Evolutionary conservation across 257 asterid genomes (phyloP), one percentile per base, ranked within the genome.

Genomic region (Phtheirospermum japonicum): DNA sequence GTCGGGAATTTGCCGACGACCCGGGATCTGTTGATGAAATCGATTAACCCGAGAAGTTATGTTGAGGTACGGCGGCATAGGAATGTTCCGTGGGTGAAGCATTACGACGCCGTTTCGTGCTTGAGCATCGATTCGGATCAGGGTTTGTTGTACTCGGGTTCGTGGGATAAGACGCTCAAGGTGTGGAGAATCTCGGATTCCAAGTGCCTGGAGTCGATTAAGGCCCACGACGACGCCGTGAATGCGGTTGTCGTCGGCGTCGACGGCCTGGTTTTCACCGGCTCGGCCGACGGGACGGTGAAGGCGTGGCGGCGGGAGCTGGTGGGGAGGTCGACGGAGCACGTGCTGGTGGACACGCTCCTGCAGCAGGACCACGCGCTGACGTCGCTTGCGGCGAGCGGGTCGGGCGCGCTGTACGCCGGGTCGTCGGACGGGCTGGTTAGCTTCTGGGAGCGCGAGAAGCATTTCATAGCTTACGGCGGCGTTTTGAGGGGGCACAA

Each of bases 381-480:
- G 33, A 92, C 97, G 16, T 82, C 99, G 5, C 57, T 92, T 57
- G 97, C 78, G 0, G 86, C 79, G 49, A 74, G 76, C 14, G 28
- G 30, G 2, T 78, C 79, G 4, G 81, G 70, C 5, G 71, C 69
- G 59, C 74, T 93, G 4, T 93, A 93, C 68, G 87, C 90, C 0
- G 99, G 97, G 0, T 82, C 95, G 1, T 93, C 99, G 6, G 96
- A 87, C 65, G 99, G 99, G 42, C 67, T 93, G 57, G 90, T 89
- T 14, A 85, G 80, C 52, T 93, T 89, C 66, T 93, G 99, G 99
- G 82, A 80, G 64, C 66, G 78, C 0, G 83, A 68, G 42, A 85
- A 80, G 80, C 79, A 71, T 39, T 85, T 76, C 75, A 67, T 89
- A 71, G 53, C 79, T 0, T 79, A 83, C 75, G 88, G 91, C 57